Percentiles rank a stretch among this genome's conserved stretches.
Conservation (phyloP, 164 flowering plant species). For the Cinnamomum chago region DNA sequence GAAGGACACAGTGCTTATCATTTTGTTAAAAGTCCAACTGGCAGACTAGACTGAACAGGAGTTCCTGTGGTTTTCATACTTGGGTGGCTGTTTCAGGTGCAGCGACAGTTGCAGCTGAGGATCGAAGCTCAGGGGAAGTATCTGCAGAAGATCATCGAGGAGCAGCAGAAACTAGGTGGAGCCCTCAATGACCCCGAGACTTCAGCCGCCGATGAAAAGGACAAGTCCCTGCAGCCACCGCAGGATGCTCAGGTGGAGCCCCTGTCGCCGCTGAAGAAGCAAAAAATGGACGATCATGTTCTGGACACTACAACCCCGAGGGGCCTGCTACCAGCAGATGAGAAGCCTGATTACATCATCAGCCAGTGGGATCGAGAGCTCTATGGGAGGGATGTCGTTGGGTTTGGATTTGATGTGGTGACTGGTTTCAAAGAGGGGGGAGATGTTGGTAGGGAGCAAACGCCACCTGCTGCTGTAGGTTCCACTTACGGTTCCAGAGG, state of each 20-base stretch:
- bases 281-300: conserved; percentile 21
- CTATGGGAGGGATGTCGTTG: conserved; percentile 21
- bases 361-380: conserved; percentile 28
- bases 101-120: conserved; percentile 66
- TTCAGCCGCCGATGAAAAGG: conserved; percentile 23
- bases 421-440: conserved; percentile 19
- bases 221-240: conserved; percentile 16
- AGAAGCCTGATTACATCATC: conserved; percentile 21
- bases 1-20: too few relatives aligned
- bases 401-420: conserved; percentile 19
- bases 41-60: background rate
- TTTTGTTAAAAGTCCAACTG: background rate
- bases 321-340: conserved; percentile 10
- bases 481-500: conserved; percentile 8
- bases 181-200: conserved; percentile 32
- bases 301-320: conserved; percentile 4
- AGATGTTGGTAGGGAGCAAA: conserved; percentile 9
- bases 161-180: conserved; percentile 65
- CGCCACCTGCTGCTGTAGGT: conserved; percentile 3
- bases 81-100: conserved; percentile 37
- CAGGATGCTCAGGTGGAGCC: conserved; percentile 19
- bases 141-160: conserved; percentile 70
- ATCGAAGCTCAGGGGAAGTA: conserved; percentile 78
- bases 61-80: background rate
- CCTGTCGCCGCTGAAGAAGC: conserved; percentile 37